Evolutionary conservation across 768 basidiomycete genomes (phyloP).

Genomic region (Megacollybia marginata): DNA sequence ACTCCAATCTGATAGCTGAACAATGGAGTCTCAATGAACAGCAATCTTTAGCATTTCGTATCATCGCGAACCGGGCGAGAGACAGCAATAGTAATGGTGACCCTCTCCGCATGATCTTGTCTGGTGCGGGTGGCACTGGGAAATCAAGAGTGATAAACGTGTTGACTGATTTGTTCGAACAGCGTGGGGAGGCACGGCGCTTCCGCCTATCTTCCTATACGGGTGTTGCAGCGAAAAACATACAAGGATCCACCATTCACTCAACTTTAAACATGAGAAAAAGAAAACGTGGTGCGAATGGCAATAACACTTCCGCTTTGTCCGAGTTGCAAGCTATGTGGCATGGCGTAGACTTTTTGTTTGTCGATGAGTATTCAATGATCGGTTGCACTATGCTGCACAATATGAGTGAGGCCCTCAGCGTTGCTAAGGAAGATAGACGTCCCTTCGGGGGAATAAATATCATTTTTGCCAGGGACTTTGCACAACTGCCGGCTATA

Average conservation of each 20-base stretch:
- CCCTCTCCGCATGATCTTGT: not conserved
- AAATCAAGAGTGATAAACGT: constrained; percentile 1
- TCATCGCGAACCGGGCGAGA: not conserved
- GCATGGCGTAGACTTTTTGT: constrained; percentile 1
- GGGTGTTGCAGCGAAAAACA: constrained; percentile 2
- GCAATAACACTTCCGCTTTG: no score
- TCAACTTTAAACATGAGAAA: not conserved
- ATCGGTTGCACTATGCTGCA: not conserved
- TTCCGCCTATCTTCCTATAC: constrained; percentile 3
- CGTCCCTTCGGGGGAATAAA: not conserved
- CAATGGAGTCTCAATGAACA: not conserved
- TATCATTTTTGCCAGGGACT: constrained; percentile 24
- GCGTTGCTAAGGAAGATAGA: not conserved
- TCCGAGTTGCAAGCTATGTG: no score
- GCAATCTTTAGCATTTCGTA: not conserved
- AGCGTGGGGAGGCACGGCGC: not conserved
- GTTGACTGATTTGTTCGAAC: constrained; percentile 1
- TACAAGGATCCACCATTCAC: constrained; percentile 1
- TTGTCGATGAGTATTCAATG: no score
- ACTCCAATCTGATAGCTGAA: not conserved
- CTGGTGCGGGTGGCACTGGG: not conserved
- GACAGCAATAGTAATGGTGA: not conserved
- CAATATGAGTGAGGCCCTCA: not conserved
- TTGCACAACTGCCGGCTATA: constrained; percentile 33
- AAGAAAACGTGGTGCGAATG: no score